Base-by-base conservation (phyloP, 371 early-diverging fungal species). In the Mucor velutinosus region DNA sequence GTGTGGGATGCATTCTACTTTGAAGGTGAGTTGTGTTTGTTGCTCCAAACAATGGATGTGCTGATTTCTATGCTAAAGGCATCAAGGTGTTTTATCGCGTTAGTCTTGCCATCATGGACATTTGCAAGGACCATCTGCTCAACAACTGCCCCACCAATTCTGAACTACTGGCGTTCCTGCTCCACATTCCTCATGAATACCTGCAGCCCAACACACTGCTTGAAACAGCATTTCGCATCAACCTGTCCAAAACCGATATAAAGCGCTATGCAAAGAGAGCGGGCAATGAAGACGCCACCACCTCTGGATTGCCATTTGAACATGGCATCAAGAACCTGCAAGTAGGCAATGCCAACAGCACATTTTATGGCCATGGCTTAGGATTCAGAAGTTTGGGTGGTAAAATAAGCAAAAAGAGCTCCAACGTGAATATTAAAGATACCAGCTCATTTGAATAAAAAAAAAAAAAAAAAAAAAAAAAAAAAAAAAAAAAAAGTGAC, bases 1-100 rank as follows among this genome's bases (percentile, higher is more conserved):
- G 91, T 97, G 27, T 96, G 97, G 97, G 98, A 97, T 79, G 90
- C 95, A 72, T 93, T 97, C 62, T 88, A 91, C 64, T 91, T 84
- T 74, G 93, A 93, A 80, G 94, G 94, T 64, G 71, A 67, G 19
- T 19, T 56, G n/a, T 58, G 2, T 7, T 12, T 30, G 39, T 14
- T 7, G 21, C 7, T 23, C 4, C n/a, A 10, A 23, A 7, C 25
- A 33, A 7, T 5, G 11, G 47, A 1, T n/a, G 19, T 25, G 3
- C 45, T 14, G 25, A 37, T 57, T 39, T 25, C 33, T 23, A 1
- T 37, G 53, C 62, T 47, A 25, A 79, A 80, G 93, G 94, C 3
- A 82, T 87, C 64, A 95, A 96, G 70, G 90, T 92, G 1, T 85
- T 96, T 56, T 95, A 95, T 74, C 83, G 96, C 11, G 85, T 92